Evolutionary conservation across 352 stramenopile species (phyloP).

Genomic region (Globisporangium middletonii): DNA sequence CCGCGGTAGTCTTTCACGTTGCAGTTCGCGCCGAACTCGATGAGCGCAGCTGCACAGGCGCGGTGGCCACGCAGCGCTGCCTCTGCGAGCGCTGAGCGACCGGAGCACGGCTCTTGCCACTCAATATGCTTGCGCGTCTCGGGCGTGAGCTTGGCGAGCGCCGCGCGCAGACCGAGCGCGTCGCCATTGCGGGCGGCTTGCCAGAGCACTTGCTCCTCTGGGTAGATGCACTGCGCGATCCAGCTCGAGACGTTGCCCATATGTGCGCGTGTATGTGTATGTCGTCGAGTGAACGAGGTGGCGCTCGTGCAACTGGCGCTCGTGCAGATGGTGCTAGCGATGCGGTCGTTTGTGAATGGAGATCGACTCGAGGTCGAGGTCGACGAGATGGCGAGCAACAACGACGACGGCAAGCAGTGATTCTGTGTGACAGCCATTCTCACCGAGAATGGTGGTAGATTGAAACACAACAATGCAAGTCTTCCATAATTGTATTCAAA

Average conservation of each 20-base stretch:
- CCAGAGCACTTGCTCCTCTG: conserved; percentile 52
- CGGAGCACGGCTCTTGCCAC: conserved; percentile 44
- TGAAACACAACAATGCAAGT: too few relatives aligned
- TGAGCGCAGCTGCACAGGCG: conserved; percentile 37
- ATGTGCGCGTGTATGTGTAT: neutral
- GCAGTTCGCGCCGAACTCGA: conserved; percentile 38
- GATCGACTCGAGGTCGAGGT: too few relatives aligned
- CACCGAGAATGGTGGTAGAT: too few relatives aligned
- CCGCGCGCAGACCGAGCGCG: conserved; percentile 24
- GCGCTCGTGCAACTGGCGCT: too few relatives aligned
- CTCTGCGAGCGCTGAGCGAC: conserved; percentile 38
- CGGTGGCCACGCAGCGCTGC: conserved; percentile 32
- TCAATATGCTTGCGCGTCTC: conserved; percentile 41
- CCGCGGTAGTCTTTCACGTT: conserved; percentile 43
- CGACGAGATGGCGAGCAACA: too few relatives aligned
- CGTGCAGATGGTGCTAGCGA: neutral
- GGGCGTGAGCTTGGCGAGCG: conserved; percentile 27
- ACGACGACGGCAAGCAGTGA: too few relatives aligned
- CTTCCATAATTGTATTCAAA: too few relatives aligned
- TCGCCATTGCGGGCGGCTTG: conserved; percentile 38
- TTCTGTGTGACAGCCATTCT: too few relatives aligned
- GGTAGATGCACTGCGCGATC: conserved; percentile 48
- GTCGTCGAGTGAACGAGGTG: neutral
- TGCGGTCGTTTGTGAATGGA: too few relatives aligned
- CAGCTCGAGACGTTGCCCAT: conserved; percentile 49